A percentile compares a stretch with the other conserved stretches of the same genome.
These are phyloP conservation scores for Grigorovia jiainica DNA, from an alignment of 805 yeast species.

Conservation along the genomic window DNA sequence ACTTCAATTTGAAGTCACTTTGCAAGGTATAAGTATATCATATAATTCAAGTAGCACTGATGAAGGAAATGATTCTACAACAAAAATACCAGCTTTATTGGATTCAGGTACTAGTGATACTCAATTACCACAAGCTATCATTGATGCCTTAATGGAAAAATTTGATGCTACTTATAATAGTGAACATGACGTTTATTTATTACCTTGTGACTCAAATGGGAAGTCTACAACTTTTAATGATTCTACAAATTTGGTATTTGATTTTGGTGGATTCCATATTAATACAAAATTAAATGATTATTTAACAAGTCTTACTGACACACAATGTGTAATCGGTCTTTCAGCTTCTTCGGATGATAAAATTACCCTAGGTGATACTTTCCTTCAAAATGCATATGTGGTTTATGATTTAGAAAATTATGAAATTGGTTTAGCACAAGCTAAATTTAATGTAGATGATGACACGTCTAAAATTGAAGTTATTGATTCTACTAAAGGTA, in stretches of 20 bases:
- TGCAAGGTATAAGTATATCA: conserved; percentile 26
- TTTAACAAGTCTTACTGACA: conserved; percentile 17
- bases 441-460: conserved; percentile 15
- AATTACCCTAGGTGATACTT: conserved; percentile 47
- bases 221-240: conserved; percentile 24
- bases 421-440: conserved; percentile 42
- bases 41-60: conserved; percentile 1
- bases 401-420: conserved; percentile 46
- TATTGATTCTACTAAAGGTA: conserved; percentile 24
- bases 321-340: conserved; percentile 38
- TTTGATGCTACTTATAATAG: conserved; percentile 38
- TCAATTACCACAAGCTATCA: conserved; percentile 35
- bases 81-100: conserved; percentile 32
- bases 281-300: conserved; percentile 38
- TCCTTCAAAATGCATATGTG: conserved; percentile 46
- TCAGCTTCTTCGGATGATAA: conserved; percentile 13
- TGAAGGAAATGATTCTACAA: conserved; percentile 12
- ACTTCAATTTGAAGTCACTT: conserved; percentile 27
- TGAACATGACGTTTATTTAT: conserved; percentile 35
- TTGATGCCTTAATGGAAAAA: conserved; percentile 29
- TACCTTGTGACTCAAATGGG: conserved; percentile 34
- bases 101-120: conserved; percentile 38
- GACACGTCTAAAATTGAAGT: conserved; percentile 34
- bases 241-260: conserved; percentile 34
- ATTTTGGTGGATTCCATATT: conserved; percentile 57